These are phyloP conservation scores for Parascedosporium putredinis DNA, from an alignment of 2,329 filamentous ascomycete genomes.

Conservation along the genomic window DNA sequence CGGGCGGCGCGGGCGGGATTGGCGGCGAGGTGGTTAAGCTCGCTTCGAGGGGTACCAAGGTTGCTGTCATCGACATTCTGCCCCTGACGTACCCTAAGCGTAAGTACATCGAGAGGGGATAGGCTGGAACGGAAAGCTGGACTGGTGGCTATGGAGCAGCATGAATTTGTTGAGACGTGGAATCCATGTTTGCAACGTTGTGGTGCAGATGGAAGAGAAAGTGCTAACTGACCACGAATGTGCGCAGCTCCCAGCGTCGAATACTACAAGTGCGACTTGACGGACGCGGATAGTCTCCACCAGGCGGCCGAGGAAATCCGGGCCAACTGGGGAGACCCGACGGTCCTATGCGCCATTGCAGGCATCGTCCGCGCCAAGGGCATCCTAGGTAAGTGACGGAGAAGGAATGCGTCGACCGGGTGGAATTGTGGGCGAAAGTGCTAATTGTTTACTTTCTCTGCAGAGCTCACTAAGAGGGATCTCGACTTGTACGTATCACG, in stretches of 20 bases:
- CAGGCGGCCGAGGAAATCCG: constrained; percentile 28
- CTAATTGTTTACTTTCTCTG: constrained; percentile 15
- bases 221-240: no score
- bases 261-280: constrained; percentile 27
- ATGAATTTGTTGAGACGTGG: no score
- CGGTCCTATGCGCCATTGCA: constrained; percentile 43
- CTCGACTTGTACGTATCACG: constrained; percentile 19
- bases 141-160: no score
- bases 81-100: constrained; percentile 31
- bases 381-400: constrained; percentile 33
- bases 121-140: no score
- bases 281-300: constrained; percentile 31
- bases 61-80: constrained; percentile 47
- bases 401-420: no score
- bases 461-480: constrained; percentile 26
- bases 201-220: no score
- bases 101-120: constrained; percentile 12
- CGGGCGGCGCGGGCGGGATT: constrained; percentile 51
- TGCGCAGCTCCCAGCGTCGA: constrained; percentile 10
- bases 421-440: no score
- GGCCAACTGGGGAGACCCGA: constrained; percentile 37
- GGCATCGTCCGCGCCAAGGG: constrained; percentile 40
- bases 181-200: no score
- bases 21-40: constrained; percentile 43
- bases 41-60: constrained; percentile 39